Base-by-base conservation (phyloP, 495 filamentous ascomycete species). In the Penicillium chermesinum region DNA sequence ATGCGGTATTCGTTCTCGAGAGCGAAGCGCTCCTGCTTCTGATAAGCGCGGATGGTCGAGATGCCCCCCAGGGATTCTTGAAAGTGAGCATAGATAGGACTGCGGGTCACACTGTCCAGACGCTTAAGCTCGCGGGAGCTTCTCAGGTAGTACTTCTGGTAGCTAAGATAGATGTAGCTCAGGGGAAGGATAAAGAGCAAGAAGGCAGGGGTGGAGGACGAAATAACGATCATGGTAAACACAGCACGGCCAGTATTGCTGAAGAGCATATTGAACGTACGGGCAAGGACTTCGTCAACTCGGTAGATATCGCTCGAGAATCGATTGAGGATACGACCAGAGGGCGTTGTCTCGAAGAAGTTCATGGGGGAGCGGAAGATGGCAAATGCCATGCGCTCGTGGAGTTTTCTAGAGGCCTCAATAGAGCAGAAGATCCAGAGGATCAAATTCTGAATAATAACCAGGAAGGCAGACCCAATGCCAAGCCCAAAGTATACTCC, bases 371-470 rank as follows among this genome's bases (percentile, higher is more conserved):
- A 93, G 60, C 93, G 83, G 75, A 99, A 99, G 57, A 97, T 97
- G 5, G 94, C 89, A 55, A 86, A 90, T 36, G 94, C 94, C 94
- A 99, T 99, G 48, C 88, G 82, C 69, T 99, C 91, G 64, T 99
- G 94, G 20, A 99, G 78, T 68, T 97, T 97, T 15, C 91, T 81
- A 33, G 90, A 95, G 41, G 94, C 94, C 78, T 97, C 91, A 51
- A 99, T 96, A 2, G 94, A 96, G 69, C 94, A 99, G 71, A 96
- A 96, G 53, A 99, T 96, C 91, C 91, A 97, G 15, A 99, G 73
- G 49, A 99, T 91, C 46, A 99, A 72, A 20, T 91, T 96, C 69
- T 99, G 94, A 30, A 93, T 57, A 35, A 96, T 88, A 15, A 91
- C 89, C 53, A 99, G 72, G 22, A 77, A 77, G 19, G 94, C 84